These are phyloP conservation scores for Clonostachys chloroleuca DNA, from an alignment of 2,329 filamentous ascomycete species.

Conservation along the genomic window DNA sequence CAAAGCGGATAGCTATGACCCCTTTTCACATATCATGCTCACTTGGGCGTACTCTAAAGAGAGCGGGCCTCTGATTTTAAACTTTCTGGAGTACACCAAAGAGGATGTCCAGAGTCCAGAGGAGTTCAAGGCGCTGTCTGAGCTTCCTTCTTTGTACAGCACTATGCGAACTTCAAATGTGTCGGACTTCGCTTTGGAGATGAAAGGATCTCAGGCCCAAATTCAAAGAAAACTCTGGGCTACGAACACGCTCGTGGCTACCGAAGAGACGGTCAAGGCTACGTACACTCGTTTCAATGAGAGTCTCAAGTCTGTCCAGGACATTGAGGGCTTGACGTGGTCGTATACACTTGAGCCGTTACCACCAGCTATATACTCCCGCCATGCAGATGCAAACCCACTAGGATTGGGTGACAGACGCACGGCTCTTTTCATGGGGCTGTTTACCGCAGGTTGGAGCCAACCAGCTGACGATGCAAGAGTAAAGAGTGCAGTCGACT, in stretches of 20 bases:
- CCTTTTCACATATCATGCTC: constrained; percentile 4
- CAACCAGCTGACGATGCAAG: not conserved
- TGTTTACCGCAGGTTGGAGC: constrained; percentile 1
- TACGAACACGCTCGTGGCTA: not conserved
- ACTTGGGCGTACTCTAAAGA: not conserved
- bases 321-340: constrained; percentile 3
- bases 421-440: constrained; percentile 2
- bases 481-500: constrained; percentile 6
- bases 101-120: constrained; percentile 1
- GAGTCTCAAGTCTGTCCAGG: not conserved
- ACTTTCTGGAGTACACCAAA: constrained; percentile 1
- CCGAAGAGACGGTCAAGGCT: not conserved
- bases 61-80: not conserved
- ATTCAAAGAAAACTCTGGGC: not conserved
- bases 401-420: constrained; percentile 2
- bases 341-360: constrained; percentile 5
- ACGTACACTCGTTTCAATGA: constrained; percentile 2
- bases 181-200: not conserved
- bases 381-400: constrained; percentile 1
- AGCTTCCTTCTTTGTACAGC: too few relatives aligned
- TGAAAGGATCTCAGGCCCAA: not conserved
- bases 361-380: constrained; percentile 4
- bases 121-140: constrained; percentile 1
- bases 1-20: constrained; percentile 5
- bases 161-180: not conserved